Base-by-base conservation (phyloP, 2,329 filamentous ascomycete species). In the Colletotrichum abscissum region DNA sequence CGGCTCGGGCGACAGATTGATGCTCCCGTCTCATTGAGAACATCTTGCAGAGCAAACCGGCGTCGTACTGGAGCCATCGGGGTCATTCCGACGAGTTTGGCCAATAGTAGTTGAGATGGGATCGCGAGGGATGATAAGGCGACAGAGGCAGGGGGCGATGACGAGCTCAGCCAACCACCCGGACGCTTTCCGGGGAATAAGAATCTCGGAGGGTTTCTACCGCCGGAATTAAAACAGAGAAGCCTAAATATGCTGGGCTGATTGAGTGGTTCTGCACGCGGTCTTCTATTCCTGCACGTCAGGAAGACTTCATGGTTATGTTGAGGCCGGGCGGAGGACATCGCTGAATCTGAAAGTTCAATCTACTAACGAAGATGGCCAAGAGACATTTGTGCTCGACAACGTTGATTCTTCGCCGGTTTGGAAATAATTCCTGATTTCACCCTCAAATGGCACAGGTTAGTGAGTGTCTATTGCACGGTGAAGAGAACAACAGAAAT, bases 101-200 rank as follows among this genome's bases (percentile, higher is more conserved):
- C 68, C 68, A 71, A 67, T 71, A 55, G 56, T 30, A 9, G 46
- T 60, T 5, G 8, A 28, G 5, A 49, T 42, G 46, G 16, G n/a
- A 67, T 67, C 63, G 68, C 56, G 56, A 56, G 63, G 68, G 33
- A n/a, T 22, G 26, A 46, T 52, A 71, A 71, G 63, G 60, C 63
- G 68, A 67, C 68, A 71, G 42, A n/a, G 68, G 49, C 68, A 62
- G 63, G 68, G 68, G 68, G 14, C 22, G 46, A 71, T 71, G 63
- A 38, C 68, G 68, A 71, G 68, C 63, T 71, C 26, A 38, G 22
- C 12, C 33, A 35, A 38, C 33, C 33, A 59, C 42, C 42, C 19
- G 42, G 16, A 11, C 19, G 19, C 42, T 49, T 19, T 11, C 42
- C 19, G 42, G 42, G 19, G 42, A 22, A 22, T 49, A 49, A 49